Conservation (phyloP, 148 eudicot species). For the Nepenthes mirabilis region DNA sequence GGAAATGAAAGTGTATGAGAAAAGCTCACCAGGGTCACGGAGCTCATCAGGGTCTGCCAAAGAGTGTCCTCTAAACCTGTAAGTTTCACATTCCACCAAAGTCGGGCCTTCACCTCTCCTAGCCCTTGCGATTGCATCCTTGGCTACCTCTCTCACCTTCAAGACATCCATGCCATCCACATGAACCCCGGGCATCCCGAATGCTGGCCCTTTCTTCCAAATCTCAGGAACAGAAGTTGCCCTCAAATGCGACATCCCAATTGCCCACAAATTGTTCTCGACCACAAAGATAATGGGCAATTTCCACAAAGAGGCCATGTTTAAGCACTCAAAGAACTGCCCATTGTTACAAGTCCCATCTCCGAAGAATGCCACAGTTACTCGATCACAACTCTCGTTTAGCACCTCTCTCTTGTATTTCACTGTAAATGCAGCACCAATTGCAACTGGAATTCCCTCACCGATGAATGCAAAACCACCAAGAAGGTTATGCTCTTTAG, state of each 20-base stretch:
- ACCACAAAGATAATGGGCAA: conserved; percentile 89
- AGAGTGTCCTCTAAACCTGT: conserved; percentile 93
- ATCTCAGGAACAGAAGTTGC: conserved; percentile 85
- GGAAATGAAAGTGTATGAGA: background rate
- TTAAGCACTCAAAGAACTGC: conserved; percentile 93
- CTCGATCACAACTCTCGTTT: conserved; percentile 74
- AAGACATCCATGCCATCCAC: conserved; percentile 98
- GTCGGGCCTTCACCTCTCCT: conserved; percentile 97
- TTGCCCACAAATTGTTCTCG: conserved; percentile 97
- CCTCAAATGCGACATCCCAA: conserved; percentile 94
- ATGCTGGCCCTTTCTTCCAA: conserved; percentile 96
- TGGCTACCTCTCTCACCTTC: conserved; percentile 93
- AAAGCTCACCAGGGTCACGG: conserved; percentile 74
- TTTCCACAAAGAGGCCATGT: conserved; percentile 97
- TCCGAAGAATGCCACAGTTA: conserved; percentile 77
- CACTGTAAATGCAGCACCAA: conserved; percentile 56
- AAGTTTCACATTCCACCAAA: conserved; percentile 91
- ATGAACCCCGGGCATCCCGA: conserved; percentile 93
- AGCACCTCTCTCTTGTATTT: conserved; percentile 74
- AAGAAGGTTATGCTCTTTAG: conserved; percentile 49
- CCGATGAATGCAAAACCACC: conserved; percentile 72
- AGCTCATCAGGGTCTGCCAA: conserved; percentile 99
- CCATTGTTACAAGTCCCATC: conserved; percentile 94
- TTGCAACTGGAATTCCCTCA: conserved; percentile 55
- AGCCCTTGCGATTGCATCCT: conserved; percentile 75